phyloP scores from a whole-genome alignment of 768 basidiomycete species.

The Mycena vitilis region DNA sequence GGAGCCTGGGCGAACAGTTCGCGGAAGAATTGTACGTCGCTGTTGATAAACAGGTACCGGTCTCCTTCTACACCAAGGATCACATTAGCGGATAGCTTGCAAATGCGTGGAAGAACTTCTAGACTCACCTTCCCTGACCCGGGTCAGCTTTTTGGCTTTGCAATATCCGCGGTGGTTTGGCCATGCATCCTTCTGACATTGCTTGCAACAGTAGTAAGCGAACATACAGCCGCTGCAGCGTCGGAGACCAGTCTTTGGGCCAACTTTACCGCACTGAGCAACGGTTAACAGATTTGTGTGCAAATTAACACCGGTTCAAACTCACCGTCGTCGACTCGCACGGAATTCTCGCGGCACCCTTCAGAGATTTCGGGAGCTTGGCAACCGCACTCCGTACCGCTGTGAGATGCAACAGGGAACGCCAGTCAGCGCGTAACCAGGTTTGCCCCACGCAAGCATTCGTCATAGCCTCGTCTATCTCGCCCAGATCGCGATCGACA shows the following conservation, averaged over 20 bases:
- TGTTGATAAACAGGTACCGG: neutral
- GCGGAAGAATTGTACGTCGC: constrained; percentile 20
- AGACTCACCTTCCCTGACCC: too few relatives aligned
- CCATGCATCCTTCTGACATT: constrained; percentile 29
- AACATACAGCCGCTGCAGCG: constrained; percentile 6
- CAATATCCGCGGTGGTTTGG: constrained; percentile 23
- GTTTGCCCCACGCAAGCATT: constrained; percentile 9
- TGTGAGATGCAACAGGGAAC: constrained; percentile 8
- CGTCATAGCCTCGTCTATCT: constrained; percentile 1
- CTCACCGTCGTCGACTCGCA: constrained; percentile 24
- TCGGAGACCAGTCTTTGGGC: constrained; percentile 2
- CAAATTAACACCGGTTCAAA: too few relatives aligned
- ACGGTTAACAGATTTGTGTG: too few relatives aligned
- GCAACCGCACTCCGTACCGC: constrained; percentile 11
- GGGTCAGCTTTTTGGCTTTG: constrained; percentile 8
- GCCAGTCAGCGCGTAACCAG: constrained; percentile 22
- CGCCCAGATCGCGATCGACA: constrained; percentile 22
- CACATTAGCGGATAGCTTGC: too few relatives aligned
- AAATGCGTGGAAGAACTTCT: too few relatives aligned
- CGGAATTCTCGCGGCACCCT: neutral
- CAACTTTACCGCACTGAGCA: constrained; percentile 13
- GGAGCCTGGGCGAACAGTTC: constrained; percentile 19
- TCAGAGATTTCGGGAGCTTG: constrained; percentile 16
- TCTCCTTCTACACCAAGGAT: neutral
- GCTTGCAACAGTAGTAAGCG: constrained; percentile 28